Percentiles rank a stretch among this genome's conserved stretches.
These are phyloP conservation scores for Quercus berberidifolia DNA, from an alignment of 306 rosid genomes.

Conservation along the genomic window DNA sequence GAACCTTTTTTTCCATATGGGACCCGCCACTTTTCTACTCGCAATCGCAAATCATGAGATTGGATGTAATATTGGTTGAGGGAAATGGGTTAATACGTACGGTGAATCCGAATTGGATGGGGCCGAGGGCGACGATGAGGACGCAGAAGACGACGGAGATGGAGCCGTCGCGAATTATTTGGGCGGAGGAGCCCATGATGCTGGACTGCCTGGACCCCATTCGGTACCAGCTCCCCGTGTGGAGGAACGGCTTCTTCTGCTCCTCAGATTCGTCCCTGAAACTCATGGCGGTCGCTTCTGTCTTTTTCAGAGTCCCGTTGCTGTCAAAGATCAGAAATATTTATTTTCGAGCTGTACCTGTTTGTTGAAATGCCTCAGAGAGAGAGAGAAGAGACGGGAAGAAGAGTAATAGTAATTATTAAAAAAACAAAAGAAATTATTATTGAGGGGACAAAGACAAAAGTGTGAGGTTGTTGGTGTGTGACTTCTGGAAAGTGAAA, in stretches of 20 bases:
- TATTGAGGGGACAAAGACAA: too few relatives aligned
- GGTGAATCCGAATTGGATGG: conserved; percentile 88
- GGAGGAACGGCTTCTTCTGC: conserved; percentile 77
- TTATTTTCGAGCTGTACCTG: too few relatives aligned
- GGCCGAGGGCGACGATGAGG: conserved; percentile 78
- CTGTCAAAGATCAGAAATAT: not conserved
- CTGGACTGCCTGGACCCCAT: conserved; percentile 78
- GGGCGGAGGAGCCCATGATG: conserved; percentile 49
- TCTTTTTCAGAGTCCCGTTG: not conserved
- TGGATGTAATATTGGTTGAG: too few relatives aligned
- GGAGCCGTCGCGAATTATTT: conserved; percentile 60
- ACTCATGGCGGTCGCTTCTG: conserved; percentile 31
- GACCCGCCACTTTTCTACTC: too few relatives aligned
- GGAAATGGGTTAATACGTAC: conserved; percentile 2
- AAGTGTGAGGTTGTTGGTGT: too few relatives aligned
- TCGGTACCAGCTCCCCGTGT: conserved; percentile 86
- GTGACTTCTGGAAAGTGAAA: too few relatives aligned
- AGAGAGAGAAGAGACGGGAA: too few relatives aligned
- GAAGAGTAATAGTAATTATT: too few relatives aligned
- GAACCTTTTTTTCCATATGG: too few relatives aligned
- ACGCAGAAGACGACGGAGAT: conserved; percentile 82
- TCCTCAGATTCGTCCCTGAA: conserved; percentile 61
- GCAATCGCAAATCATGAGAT: too few relatives aligned
- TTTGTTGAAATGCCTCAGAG: too few relatives aligned
- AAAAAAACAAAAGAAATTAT: too few relatives aligned